Base-by-base conservation (phyloP, 768 basidiomycete genomes). In the Leccinum truebloodii region DNA sequence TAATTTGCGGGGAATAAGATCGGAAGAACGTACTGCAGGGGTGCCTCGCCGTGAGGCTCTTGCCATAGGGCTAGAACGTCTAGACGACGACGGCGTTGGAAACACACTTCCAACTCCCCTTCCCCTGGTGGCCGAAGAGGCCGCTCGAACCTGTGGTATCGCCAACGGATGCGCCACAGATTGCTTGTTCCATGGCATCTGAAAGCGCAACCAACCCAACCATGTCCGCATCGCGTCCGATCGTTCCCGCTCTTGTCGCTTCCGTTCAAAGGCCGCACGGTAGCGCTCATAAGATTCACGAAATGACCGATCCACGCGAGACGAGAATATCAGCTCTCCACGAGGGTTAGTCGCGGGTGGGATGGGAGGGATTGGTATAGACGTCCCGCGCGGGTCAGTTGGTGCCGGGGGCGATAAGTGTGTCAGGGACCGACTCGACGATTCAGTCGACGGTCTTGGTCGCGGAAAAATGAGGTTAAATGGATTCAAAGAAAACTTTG, bases 241-340 rank as follows among this genome's bases (percentile, higher is more conserved):
- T 28, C 81, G 79, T 63, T 84, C 83, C 57, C 82, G 81, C 67
- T 89, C 89, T 62, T 86, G 87, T 26, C 93, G 76, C 64, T 83
- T 80, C 54, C 87, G 78, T 76, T 98, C 96, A 74, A 97, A 98
- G 32, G 87, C 87, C 9, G 86, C 79, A 22, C 96, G 85, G 75
- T 98, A 94, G 16, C 93, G 84, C 73, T 98, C 95, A 76, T 99
- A 99, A 0, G 89, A 83, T 58, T 98, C 97, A 24, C 91, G 81
- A 73, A 98, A 98, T 20, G 74, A 69, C 55, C 83, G 82, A 61
- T 92, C 89, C 20, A 99, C 89, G 51, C 92, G 86, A 12, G 89
- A 92, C 3, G 92, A 94, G 76, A 99, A 97, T 58, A 98, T 97
- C 60, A 99, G 86, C 71, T 99, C 97, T 54, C 97, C 96, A 14